Evolutionary conservation across 257 asterid genomes (phyloP), one percentile per base, ranked within the genome.

Genomic region (Anisodus acutangulus): DNA sequence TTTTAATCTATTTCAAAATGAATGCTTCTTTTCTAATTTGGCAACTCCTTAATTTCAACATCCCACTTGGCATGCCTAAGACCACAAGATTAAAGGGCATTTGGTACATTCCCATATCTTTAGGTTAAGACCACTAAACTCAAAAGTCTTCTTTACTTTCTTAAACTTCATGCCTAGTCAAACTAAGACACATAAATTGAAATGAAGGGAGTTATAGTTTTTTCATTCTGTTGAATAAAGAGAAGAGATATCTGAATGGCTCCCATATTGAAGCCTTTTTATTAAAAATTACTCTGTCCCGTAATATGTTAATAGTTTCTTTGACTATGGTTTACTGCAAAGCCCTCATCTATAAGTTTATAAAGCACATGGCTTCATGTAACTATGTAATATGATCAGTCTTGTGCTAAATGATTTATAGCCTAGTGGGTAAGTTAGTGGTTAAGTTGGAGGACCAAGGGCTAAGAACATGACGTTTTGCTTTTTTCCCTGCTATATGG

Each of bases 331-430:
- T 22, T 51, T 59, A 59, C 9, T 63, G 17, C 39, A 71, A 71
- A 45, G n/a, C 31, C 79, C 55, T 71, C 35, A 49, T 71, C 10
- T n/a, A n/a, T 71, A 9, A 43, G 17, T 71, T 71, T 45, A n/a
- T 71, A 71, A 17, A 71, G 79, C 10, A 71, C 39, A 71, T 45
- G 55, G 79, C 49, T 67, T 67, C 49, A 67, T 64, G 41, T 67
- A 67, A 35, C 49, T 67, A 13, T 12, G 49, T 67, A 41, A 67
- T 64, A 31, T 66, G 49, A 67, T 67, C 74, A 67, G 74, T 35
- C 22, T 67, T 67, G 47, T 37, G 74, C 11, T 12, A 67, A 64
- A 64, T 64, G 70, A 67, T 13, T 67, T 37, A 67, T 47, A 66
- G 39, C 39, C 43, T 26, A 26, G 47, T 11, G 49, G 76, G 49